Evolutionary conservation across 192 early-diverging fungal species (phyloP).

Genomic region (Gryganskiella cystojenkinii): DNA sequence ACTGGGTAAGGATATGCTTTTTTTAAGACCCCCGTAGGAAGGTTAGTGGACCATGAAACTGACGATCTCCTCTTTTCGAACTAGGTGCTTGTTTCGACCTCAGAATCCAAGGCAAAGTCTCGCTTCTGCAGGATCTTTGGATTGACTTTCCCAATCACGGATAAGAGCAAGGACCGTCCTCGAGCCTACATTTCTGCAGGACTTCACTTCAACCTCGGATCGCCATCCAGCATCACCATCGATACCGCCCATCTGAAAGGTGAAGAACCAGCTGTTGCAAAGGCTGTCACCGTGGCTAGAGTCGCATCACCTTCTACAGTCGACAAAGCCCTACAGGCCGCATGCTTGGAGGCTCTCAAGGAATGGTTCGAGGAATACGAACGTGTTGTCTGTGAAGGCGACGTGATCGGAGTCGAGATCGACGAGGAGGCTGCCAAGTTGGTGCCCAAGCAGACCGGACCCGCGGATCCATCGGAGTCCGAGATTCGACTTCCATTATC

Average conservation of each 20-base stretch:
- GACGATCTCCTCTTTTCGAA: not conserved
- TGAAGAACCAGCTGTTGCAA: constrained; percentile 61
- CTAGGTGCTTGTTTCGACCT: constrained; percentile 27
- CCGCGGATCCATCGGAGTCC: constrained; percentile 46
- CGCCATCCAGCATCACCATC: constrained; percentile 15
- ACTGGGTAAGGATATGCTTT: constrained; percentile 61
- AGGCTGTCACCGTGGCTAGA: constrained; percentile 70
- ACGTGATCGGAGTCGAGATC: constrained; percentile 71
- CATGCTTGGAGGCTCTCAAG: constrained; percentile 67
- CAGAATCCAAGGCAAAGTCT: constrained; percentile 14
- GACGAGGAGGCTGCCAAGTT: constrained; percentile 67
- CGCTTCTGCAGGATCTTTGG: constrained; percentile 50
- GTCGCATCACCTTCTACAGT: constrained; percentile 71
- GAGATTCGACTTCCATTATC: constrained; percentile 48
- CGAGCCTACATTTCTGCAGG: constrained; percentile 62
- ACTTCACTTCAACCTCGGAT: constrained; percentile 68
- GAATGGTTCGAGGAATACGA: constrained; percentile 72
- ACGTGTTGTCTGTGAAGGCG: constrained; percentile 74
- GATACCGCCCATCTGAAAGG: constrained; percentile 45
- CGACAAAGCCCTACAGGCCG: constrained; percentile 68
- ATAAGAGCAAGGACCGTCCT: constrained; percentile 16
- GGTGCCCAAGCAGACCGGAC: constrained; percentile 50
- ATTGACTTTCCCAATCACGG: constrained; percentile 15
- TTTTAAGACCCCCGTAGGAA: not conserved
- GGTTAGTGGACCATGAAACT: not conserved